Evolutionary conservation across 208 protist species (phyloP), one percentile per base, ranked within the genome.

Genomic region (Strigomonas culicis): DNA sequence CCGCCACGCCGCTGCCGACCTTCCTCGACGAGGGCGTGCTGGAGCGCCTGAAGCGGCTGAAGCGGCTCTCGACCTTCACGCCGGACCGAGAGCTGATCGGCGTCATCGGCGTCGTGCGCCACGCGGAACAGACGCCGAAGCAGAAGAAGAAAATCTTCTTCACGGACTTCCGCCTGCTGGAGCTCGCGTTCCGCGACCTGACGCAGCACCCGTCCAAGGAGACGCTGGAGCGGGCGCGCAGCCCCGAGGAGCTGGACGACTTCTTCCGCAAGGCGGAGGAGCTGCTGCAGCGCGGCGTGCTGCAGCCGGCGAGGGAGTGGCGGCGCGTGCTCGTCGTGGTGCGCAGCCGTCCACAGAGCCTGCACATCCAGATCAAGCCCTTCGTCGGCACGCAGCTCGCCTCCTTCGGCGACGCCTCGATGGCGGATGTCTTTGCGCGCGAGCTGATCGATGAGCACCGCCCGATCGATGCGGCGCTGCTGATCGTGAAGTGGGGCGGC

Each of bases 401-500:
- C 19, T 79, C 74, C n/a, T 79, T 79, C 43, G 60, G 31, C 24
- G 56, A 39, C 44, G 70, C 62, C 28, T 63, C 28, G 15, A 31
- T n/a, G 32, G 53, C 25, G 13, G 30, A 31, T 0, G 8, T 36
- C 10, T n/a, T 34, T 39, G 24, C 34, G 46, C 19, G n/a, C 19
- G 31, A 17, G 17, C 21, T 28, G 7, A 27, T 30, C 15, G 31
- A 19, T 32, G n/a, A 8, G 13, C n/a, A 22, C 58, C 32, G 28
- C 52, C 41, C 31, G 13, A 41, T 57, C 36, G 47, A 59, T 21
- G 63, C 67, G 2, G 78, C 70, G n/a, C 44, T 79, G 52, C 58
- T 83, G 1, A 73, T 87, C 55, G 74, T 83, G 41, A 87, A 87
- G 69, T 87, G 80, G 80, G 80, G 80, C 19, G 80, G 80, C 11